phyloP scores from a whole-genome alignment of 1,139 yeast species.

The Yamadazyma pseudoaaseri region DNA sequence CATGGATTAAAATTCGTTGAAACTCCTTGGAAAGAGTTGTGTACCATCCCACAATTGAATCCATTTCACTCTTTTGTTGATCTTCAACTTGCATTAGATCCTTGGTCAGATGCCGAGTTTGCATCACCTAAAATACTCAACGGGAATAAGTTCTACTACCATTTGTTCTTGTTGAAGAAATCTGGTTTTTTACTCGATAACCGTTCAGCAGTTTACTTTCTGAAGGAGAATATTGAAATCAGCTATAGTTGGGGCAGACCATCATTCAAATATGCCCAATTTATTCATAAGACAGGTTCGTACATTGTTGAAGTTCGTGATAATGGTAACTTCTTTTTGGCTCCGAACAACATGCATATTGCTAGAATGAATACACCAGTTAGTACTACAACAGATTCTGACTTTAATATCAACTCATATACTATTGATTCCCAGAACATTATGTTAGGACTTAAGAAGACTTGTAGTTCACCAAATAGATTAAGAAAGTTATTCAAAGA shows the following conservation, averaged over 20 bases:
- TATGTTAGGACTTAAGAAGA: constrained; percentile 64
- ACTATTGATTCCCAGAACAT: constrained; percentile 66
- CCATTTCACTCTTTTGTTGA: constrained; percentile 89
- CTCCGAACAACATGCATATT: constrained; percentile 76
- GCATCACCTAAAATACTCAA: constrained; percentile 43
- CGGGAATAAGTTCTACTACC: constrained; percentile 59
- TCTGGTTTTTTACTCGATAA: constrained; percentile 82
- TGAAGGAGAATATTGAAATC: constrained; percentile 53
- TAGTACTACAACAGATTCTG: constrained; percentile 8
- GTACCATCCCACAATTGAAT: constrained; percentile 69
- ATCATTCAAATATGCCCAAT: constrained; percentile 78
- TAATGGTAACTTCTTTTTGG: constrained; percentile 76
- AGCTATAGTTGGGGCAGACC: constrained; percentile 92
- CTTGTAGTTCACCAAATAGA: constrained; percentile 52
- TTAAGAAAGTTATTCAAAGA: constrained; percentile 56
- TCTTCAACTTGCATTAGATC: constrained; percentile 60
- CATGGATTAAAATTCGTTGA: constrained; percentile 89
- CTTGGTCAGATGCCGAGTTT: constrained; percentile 64
- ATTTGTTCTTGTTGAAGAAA: constrained; percentile 58
- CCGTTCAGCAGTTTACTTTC: constrained; percentile 66
- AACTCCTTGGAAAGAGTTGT: constrained; percentile 86
- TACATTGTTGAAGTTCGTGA: constrained; percentile 86
- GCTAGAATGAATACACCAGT: constrained; percentile 51
- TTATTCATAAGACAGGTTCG: constrained; percentile 84
- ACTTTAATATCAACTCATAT: constrained; percentile 25